Evolutionary conservation across 352 stramenopile species (phyloP), one percentile per base, ranked within the genome.

Genomic region (Phytopythium delawarense): DNA sequence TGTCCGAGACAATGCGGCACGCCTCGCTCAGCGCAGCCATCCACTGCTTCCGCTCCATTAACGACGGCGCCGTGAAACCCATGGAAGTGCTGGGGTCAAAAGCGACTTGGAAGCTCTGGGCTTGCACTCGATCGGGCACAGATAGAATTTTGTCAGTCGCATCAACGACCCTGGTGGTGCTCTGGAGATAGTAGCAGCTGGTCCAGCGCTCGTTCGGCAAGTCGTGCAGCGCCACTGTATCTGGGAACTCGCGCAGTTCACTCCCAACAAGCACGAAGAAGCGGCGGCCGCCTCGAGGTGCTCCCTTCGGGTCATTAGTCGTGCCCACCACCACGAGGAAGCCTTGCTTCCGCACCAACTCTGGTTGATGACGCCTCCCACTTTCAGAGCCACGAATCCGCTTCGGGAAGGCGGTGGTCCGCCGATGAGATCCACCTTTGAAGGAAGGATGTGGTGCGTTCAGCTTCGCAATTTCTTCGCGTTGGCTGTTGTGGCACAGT

Each of bases 11-110:
- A 11, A 48, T 23, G 34, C 34, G 9, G 25, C 62, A 62, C 37
- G 71, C 69, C 23, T 77, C 52, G 1, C 13, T 62, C 25, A 89
- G 62, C 11, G 71, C 74, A 0, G 44, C 28, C 70, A 84, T 76
- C 80, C 80, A 88, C n/a, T 68, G 70, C 30, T 70, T 69, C 56
- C 82, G 85, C 23, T 87, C 74, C 46, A 71, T 69, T 2, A 46
- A 21, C 21, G 67, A 83, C 21, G 72, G 54, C n/a, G 75, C 70
- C 12, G 77, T 86, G 23, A 84, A 55, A 9, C 83, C 30, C 11
- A 87, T 25, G 2, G 69, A 62, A 1, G 35, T 71, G 0, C 35
- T 30, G 9, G 54, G 0, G 57, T 69, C 57, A 1, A 73, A 35
- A n/a, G 42, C 55, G 23, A 89, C 28, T 9, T 76, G 12, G 35